Conservation (phyloP, 139 green algal genomes). For the Chlorella sp. region DNA sequence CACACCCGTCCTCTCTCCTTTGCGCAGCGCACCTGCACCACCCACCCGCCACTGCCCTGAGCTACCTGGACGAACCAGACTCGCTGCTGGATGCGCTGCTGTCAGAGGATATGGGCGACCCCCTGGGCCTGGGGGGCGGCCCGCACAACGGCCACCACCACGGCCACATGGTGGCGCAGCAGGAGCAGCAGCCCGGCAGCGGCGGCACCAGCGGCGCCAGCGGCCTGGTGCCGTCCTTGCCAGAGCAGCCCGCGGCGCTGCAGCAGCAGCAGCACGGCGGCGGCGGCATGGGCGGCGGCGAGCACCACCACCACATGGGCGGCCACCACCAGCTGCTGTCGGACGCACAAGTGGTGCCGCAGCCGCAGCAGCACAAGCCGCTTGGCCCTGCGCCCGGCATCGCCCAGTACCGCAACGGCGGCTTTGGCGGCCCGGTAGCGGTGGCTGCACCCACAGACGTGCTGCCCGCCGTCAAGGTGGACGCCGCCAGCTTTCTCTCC, state of each 20-base stretch:
- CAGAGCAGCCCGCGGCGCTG: neutral
- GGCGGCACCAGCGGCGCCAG: neutral
- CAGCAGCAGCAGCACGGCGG: neutral
- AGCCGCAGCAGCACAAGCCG: neutral
- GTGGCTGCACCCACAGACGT: neutral
- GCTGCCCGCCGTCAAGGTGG: conserved; percentile 6
- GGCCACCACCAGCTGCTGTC: neutral
- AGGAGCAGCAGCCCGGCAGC: conserved; percentile 6
- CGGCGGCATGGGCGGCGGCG: neutral
- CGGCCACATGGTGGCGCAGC: neutral
- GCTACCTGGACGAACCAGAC: conserved; percentile 21
- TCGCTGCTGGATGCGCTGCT: conserved; percentile 28
- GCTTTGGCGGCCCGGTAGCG: neutral
- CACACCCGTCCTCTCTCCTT: too few relatives aligned
- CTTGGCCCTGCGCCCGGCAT: too few relatives aligned
- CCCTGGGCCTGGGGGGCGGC: too few relatives aligned
- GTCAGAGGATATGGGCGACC: neutral
- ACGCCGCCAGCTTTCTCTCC: neutral
- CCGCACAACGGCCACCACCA: neutral
- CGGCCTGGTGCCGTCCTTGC: neutral
- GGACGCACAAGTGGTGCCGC: neutral
- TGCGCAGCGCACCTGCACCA: conserved; percentile 37
- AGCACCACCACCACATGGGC: neutral
- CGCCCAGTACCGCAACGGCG: conserved; percentile 9
- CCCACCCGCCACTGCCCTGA: conserved; percentile 10